Evolutionary conservation across 345 rosid genomes (phyloP).

Genomic region (Clausena lansium): DNA sequence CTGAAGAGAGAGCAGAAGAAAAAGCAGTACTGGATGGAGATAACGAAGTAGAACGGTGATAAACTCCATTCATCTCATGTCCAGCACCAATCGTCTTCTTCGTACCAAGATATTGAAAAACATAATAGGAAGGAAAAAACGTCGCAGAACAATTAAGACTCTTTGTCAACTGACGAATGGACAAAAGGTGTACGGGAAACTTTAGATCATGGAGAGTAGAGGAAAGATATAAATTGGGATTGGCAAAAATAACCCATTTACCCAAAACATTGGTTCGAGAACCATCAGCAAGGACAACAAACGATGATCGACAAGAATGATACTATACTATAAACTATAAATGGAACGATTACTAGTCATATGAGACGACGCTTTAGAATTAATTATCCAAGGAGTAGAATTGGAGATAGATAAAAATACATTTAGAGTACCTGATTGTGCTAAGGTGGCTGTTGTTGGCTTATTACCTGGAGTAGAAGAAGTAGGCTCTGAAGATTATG

Average conservation of each 20-base stretch:
- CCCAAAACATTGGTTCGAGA: neutral
- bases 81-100: neutral
- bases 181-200: neutral
- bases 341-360: neutral
- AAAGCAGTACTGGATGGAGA: fast-evolving
- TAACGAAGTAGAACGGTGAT: neutral
- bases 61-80: too few relatives aligned
- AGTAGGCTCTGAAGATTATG: neutral
- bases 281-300: neutral
- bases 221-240: neutral
- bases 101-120: neutral
- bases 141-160: neutral
- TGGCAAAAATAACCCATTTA: neutral
- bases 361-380: neutral
- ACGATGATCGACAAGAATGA: neutral
- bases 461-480: too few relatives aligned
- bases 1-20: too few relatives aligned
- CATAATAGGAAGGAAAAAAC: neutral
- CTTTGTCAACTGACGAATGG: neutral
- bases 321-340: neutral
- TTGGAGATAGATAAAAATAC: neutral
- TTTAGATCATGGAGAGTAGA: too few relatives aligned
- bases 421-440: neutral
- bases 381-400: neutral
- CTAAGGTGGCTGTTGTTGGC: too few relatives aligned